Base-by-base conservation (phyloP, 2,329 filamentous ascomycete species). In the Pochonia chlamydosporia region DNA sequence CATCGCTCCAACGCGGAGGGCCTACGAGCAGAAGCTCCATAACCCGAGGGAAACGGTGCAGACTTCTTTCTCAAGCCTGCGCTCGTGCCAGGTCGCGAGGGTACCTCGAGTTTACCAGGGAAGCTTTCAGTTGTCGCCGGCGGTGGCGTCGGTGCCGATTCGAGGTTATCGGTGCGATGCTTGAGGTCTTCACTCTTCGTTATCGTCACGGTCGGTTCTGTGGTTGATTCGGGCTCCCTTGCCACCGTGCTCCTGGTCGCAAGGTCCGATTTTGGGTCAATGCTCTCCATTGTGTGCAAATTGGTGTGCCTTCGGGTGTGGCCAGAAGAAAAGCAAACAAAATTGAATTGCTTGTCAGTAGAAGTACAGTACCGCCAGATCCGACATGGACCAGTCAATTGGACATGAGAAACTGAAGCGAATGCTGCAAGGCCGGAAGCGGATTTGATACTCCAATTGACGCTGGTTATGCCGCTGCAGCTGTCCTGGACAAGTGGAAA, bases 1-100 rank as follows among this genome's bases (percentile, higher is more conserved):
- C 48, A 50, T 23, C 44, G 36, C 28, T 50, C 48, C 13, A 50
- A 30, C n/a, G 37, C 44, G 6, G 37, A 24, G 13, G 18, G 28
- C 8, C 44, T 41, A 9, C 20, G 25, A 18, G 24, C 24, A 9
- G 24, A 37, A 20, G 28, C 20, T 14, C 14, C 36, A 31, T 24
- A 37, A 11, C 16, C 18, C 14, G 44, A 18, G 11, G 44, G 18
- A 1, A 20, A 28, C 8, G 48, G 40, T 11, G 30, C 41, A 8
- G 44, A 50, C 9, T 25, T 36, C 13, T 47, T 47, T 39, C 41
- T 47, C 14, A 18, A 3, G 2, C 11, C 14, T 14, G n/a, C 6
- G 8, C 23, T n/a, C 9, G 24, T 16, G 16, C 2, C 36, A 11
- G 44, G 31, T 5, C 20, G 40, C 37, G 26, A 43, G 2, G 30